Base-by-base conservation (phyloP, 257 asterid genomes). In the Fraxinus americana region DNA sequence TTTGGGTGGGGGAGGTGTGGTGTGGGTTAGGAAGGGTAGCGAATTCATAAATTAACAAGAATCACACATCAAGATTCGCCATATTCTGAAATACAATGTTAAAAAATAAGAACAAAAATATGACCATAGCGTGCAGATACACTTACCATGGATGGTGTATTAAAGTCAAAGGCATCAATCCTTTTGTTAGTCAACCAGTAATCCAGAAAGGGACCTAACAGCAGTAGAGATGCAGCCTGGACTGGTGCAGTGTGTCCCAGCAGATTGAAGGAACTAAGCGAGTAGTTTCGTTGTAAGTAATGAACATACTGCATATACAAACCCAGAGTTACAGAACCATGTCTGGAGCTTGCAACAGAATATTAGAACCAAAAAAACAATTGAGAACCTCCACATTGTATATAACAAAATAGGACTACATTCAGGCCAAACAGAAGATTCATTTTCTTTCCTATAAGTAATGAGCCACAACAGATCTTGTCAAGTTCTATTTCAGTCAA, bases 171-270 rank as follows among this genome's bases (percentile, higher is more conserved):
- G 70, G 80, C 83, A 78, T 85, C 91, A 72, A 87, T 81, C 72
- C 91, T 85, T 81, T 79, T 83, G 82, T 75, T 67, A 19, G 89
- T 87, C 83, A 87, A 77, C 91, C 91, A 85, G 67, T 85, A 85
- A 83, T 87, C 91, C 74, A 87, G 65, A 77, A 87, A 78, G 13
- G 91, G 89, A 66, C 91, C 91, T 54, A 85, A 3, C 35, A 85
- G 45, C 77, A 87, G 83, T 78, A 87, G 76, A n/a, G 89, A 78
- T 67, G 77, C 91, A 71, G 91, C 91, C 84, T 87, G 91, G 36
- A 75, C 85, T 17, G 97, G 97, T 70, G 97, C 97, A 59, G 97
- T 91, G 85, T 91, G 98, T 75, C 97, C 98, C 81, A 93, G 91
- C 69, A 93, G 92, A 82, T 90, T 91, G 91, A 91, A 91, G 74